phyloP scores from a whole-genome alignment of 2,329 filamentous ascomycete species.

The Tolypocladium amazonense region DNA sequence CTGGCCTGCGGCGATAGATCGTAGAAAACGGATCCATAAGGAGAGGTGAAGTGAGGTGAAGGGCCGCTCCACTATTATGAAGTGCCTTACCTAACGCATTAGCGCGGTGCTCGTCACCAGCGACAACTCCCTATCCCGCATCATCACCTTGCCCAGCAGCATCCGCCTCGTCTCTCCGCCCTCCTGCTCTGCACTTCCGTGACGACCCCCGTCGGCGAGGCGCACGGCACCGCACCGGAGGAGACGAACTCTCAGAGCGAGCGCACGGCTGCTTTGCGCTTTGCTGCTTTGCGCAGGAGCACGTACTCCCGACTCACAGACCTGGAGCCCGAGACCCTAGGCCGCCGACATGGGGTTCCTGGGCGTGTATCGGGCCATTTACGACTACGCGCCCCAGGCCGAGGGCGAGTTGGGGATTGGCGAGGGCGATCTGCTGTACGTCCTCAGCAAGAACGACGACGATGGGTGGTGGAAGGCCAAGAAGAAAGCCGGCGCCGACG shows the following conservation, averaged over 20 bases:
- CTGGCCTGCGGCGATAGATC: neutral
- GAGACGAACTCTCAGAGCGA: neutral
- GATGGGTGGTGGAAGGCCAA: conserved; percentile 94
- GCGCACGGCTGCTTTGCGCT: neutral
- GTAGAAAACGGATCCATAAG: neutral
- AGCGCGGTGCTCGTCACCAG: neutral
- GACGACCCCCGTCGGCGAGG: neutral
- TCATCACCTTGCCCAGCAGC: neutral
- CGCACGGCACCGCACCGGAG: neutral
- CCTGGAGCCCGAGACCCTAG: neutral
- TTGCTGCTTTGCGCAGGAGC: neutral
- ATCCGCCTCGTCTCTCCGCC: neutral
- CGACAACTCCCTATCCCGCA: neutral
- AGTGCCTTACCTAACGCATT: neutral
- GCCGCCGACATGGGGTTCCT: conserved; percentile 68
- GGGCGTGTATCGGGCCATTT: conserved; percentile 81
- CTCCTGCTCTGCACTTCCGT: neutral
- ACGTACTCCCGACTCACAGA: neutral
- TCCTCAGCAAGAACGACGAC: conserved; percentile 69
- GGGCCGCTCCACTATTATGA: neutral
- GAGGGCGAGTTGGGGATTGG: conserved; percentile 75
- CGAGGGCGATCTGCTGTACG: conserved; percentile 82
- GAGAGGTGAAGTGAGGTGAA: neutral
- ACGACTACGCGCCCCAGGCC: conserved; percentile 83
- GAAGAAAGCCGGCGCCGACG: conserved; percentile 72